Evolutionary conservation across 1,284 basidiomycete genomes (phyloP), one percentile per base, ranked within the genome.

Genomic region (Exobasidium cylindrosporum): DNA sequence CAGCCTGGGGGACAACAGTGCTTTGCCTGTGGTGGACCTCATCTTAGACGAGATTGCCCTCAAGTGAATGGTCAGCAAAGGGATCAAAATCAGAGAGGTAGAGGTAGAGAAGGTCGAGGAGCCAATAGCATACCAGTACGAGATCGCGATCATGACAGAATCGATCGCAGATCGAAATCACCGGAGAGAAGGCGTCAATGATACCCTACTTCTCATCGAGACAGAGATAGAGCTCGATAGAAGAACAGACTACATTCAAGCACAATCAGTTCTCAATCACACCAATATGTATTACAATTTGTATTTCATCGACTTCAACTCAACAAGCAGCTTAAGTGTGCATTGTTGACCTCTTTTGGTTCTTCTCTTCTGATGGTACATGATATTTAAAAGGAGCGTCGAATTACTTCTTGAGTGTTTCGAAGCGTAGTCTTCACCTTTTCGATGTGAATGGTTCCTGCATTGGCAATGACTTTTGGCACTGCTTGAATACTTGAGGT

Each of bases 1-100:
- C 10, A 45, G 47, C 30, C 49, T 40, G 43, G 53, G 49, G 32
- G 56, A 10, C 59, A 84, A 13, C 91, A 90, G 0, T 97, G 95
- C 80, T 97, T 94, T 84, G 40, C 35, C 26, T 61, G 59, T 40
- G 54, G 61, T 32, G 61, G 61, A 5, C 61, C 61, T 50, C 61
- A 63, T 44, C 32, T 63, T 4, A 49, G 55, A 24, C 57, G 58
- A 29, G 31, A 63, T 14, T 63, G 61, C 58, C 57, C 61, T 23
- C 17, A 30, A 44, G 58, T 17, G 35, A 40, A 40, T 17, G 14
- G 11, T 17, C 7, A 10, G 35, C 24, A 21, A 31, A 26, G 14
- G 28, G 56, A 1, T 24, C 43, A n/a, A 23, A 50, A 11, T 53
- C 21, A 32, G 40, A 56, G 47, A 46, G 67, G 23, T 23, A 53